Percentiles rank a stretch among this genome's conserved stretches.
Conservation (phyloP, 495 filamentous ascomycete genomes). For the Rusavskia elegans region DNA sequence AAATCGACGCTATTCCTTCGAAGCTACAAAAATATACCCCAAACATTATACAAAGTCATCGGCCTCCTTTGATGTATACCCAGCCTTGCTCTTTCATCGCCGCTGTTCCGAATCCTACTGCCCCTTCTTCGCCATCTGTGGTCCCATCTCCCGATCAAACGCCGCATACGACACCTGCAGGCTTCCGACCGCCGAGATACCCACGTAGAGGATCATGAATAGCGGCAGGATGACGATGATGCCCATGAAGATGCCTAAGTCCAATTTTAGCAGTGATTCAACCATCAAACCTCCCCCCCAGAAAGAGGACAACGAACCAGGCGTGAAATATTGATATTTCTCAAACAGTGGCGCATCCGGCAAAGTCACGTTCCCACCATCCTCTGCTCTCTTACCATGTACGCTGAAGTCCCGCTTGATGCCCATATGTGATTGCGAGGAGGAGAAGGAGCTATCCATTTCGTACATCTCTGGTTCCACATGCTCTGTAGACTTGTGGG, state of each 20-base stretch:
- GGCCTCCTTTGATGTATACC: no score
- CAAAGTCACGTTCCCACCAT: conserved; percentile 15
- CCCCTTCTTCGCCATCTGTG: conserved; percentile 65
- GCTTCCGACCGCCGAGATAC: conserved; percentile 56
- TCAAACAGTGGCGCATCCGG: conserved; percentile 55
- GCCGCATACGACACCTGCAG: conserved; percentile 82
- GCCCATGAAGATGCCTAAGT: conserved; percentile 67
- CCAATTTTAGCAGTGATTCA: not conserved
- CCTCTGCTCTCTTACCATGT: conserved; percentile 19
- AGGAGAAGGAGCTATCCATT: conserved; percentile 32
- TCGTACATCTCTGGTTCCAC: conserved; percentile 31
- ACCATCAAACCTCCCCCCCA: no score
- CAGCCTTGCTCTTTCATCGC: no score
- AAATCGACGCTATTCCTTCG: no score
- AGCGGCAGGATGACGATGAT: conserved; percentile 52
- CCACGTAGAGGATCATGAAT: conserved; percentile 60
- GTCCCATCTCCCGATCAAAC: conserved; percentile 91
- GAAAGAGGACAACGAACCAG: conserved; percentile 17
- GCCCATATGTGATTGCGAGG: conserved; percentile 33
- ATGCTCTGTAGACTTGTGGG: not conserved
- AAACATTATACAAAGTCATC: no score
- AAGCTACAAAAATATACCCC: no score
- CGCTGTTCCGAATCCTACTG: not conserved
- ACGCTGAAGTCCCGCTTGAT: conserved; percentile 36
- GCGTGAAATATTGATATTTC: conserved; percentile 80